Percentiles rank a stretch among this genome's conserved stretches.
These are phyloP conservation scores for Rhizodiscina lignyota DNA, from an alignment of 495 filamentous ascomycete genomes.

Conservation along the genomic window DNA sequence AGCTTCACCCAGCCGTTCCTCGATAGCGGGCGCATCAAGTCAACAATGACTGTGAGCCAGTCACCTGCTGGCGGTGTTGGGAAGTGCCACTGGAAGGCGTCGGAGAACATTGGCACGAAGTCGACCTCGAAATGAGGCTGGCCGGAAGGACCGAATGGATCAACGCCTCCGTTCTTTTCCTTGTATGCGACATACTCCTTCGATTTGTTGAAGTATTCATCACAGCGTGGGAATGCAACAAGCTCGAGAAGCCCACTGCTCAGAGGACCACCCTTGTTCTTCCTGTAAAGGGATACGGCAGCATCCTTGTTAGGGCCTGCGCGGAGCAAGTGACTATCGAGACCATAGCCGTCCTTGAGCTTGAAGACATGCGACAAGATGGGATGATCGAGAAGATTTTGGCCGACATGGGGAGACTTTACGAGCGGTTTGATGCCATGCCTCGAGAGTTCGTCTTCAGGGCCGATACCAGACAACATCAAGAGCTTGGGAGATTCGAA, in stretches of 20 bases:
- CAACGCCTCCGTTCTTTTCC: constrained; percentile 31
- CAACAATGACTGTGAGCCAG: constrained; percentile 41
- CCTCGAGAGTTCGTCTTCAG: constrained; percentile 9
- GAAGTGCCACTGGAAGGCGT: constrained; percentile 49
- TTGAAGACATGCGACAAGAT: constrained; percentile 32
- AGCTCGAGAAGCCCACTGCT: constrained; percentile 36
- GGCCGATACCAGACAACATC: constrained; percentile 23
- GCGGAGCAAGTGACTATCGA: constrained; percentile 38
- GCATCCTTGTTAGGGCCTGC: constrained; percentile 27
- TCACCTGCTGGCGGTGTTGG: constrained; percentile 31
- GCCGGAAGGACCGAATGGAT: constrained; percentile 40
- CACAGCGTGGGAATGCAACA: constrained; percentile 39
- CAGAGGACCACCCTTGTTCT: constrained; percentile 32
- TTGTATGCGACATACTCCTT: constrained; percentile 33
- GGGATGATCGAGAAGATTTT: constrained; percentile 29
- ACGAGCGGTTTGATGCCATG: constrained; percentile 11
- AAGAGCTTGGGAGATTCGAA: constrained; percentile 17
- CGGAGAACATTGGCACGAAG: constrained; percentile 42
- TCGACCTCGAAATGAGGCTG: constrained; percentile 53
- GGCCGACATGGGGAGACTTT: constrained; percentile 22
- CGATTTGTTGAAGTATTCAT: constrained; percentile 29
- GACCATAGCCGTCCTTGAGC: constrained; percentile 35
- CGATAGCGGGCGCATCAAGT: constrained; percentile 40
- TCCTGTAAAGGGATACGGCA: constrained; percentile 28
- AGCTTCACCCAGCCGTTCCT: constrained; percentile 19